A percentile compares a stretch with the other conserved stretches of the same genome.
Conservation (phyloP, 2,329 filamentous ascomycete genomes). For the Fusarium multiceps region DNA sequence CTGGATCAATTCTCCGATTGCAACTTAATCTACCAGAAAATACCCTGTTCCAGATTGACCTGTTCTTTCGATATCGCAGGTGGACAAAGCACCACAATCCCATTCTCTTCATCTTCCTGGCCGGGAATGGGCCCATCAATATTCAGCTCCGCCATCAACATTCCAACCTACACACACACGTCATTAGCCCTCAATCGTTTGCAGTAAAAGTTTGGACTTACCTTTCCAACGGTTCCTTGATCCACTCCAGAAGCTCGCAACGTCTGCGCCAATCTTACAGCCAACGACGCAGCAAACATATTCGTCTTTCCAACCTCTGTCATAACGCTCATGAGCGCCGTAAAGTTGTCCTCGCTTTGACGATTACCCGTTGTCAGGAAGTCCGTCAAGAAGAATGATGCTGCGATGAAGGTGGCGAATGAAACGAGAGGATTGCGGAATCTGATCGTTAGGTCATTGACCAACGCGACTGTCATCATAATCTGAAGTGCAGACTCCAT, state of each 20-base stretch:
- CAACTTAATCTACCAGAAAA: neutral
- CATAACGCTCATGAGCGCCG: conserved; percentile 63
- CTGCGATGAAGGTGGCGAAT: conserved; percentile 27
- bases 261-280: conserved; percentile 73
- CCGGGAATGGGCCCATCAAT: conserved; percentile 18
- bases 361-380: neutral
- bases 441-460: conserved; percentile 11
- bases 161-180: no score
- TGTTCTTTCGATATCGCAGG: neutral
- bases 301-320: conserved; percentile 65
- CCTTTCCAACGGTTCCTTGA: conserved; percentile 23
- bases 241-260: conserved; percentile 56
- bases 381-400: conserved; percentile 23
- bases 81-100: conserved; percentile 29
- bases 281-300: conserved; percentile 58
- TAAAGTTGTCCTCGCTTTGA: conserved; percentile 64
- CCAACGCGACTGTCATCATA: conserved; percentile 28
- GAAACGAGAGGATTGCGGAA: conserved; percentile 32
- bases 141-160: conserved; percentile 19
- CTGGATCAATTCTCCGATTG: neutral
- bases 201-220: neutral
- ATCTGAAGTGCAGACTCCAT: conserved; percentile 31
- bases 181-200: no score
- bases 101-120: conserved; percentile 30
- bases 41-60: neutral